A percentile compares a stretch with the other conserved stretches of the same genome.
These are phyloP conservation scores for Oehlia diaphana DNA, from an alignment of 192 early-diverging fungal species.

Conservation along the genomic window DNA sequence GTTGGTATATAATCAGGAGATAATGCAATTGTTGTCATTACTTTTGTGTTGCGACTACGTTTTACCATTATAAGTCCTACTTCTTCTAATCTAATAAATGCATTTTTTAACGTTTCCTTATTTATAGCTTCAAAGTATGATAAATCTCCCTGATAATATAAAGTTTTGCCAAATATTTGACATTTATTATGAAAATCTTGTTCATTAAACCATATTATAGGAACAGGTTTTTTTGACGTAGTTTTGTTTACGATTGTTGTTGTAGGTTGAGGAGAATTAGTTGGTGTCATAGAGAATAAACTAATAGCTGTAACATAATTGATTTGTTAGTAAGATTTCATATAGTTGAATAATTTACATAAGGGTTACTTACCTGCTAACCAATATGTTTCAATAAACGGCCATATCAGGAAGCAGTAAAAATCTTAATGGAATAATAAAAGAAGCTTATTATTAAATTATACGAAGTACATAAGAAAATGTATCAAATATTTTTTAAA, in stretches of 20 bases:
- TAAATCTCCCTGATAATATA: conserved; percentile 79
- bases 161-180: conserved; percentile 78
- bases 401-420: conserved; percentile 83
- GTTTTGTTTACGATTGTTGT: conserved; percentile 1
- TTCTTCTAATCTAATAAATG: conserved; percentile 67
- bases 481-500: no score
- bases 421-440: conserved; percentile 55
- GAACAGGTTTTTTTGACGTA: conserved; percentile 22
- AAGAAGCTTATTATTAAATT: no score
- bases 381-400: conserved; percentile 90
- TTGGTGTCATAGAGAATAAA: conserved; percentile 44
- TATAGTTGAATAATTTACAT: conserved; percentile 25
- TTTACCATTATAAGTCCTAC: conserved; percentile 65
- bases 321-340: background rate
- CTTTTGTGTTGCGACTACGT: conserved; percentile 44
- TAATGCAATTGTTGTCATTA: conserved; percentile 46
- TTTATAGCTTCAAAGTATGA: conserved; percentile 82
- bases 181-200: conserved; percentile 65
- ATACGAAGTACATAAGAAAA: no score
- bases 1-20: conserved; percentile 49
- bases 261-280: conserved; percentile 13
- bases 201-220: conserved; percentile 65
- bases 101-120: conserved; percentile 82
- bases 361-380: conserved; percentile 60
- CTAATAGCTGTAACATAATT: conserved; percentile 32